Conservation (phyloP, 2,329 filamentous ascomycete genomes). For the Macrophomina phaseolina region DNA sequence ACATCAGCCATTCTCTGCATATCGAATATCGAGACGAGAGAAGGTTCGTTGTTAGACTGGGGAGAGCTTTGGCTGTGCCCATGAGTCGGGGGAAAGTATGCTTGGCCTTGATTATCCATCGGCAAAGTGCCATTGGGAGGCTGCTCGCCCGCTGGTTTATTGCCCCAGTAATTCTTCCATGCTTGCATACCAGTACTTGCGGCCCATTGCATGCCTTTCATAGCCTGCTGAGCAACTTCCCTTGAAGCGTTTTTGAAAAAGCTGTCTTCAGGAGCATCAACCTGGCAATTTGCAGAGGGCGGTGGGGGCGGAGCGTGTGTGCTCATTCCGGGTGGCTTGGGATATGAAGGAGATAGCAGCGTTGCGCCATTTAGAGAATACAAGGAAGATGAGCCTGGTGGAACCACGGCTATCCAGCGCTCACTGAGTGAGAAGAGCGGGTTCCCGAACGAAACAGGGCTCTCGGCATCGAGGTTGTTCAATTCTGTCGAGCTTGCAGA, state of each 20-base stretch:
- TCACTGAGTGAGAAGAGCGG: conserved; percentile 73
- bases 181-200: conserved; percentile 77
- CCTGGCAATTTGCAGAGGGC: conserved; percentile 68
- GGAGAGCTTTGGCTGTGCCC: conserved; percentile 62
- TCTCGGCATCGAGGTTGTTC: conserved; percentile 39
- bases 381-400: conserved; percentile 72
- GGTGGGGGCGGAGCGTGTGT: conserved; percentile 72
- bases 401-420: conserved; percentile 79
- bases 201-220: conserved; percentile 76
- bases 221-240: conserved; percentile 78
- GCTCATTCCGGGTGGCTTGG: conserved; percentile 60
- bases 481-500: conserved; percentile 44
- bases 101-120: conserved; percentile 40
- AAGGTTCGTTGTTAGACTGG: conserved; percentile 66
- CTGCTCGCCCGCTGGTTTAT: conserved; percentile 42
- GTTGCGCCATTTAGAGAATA: conserved; percentile 72
- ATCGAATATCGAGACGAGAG: conserved; percentile 77
- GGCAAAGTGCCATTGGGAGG: conserved; percentile 32
- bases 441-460: conserved; percentile 55
- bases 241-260: conserved; percentile 78
- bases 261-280: conserved; percentile 76
- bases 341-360: conserved; percentile 57
- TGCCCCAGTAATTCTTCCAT: conserved; percentile 79
- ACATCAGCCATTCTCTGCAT: conserved; percentile 62
- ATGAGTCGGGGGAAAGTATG: conserved; percentile 78